Conservation (phyloP, 768 basidiomycete species). For the Cystoderma amianthinum region DNA sequence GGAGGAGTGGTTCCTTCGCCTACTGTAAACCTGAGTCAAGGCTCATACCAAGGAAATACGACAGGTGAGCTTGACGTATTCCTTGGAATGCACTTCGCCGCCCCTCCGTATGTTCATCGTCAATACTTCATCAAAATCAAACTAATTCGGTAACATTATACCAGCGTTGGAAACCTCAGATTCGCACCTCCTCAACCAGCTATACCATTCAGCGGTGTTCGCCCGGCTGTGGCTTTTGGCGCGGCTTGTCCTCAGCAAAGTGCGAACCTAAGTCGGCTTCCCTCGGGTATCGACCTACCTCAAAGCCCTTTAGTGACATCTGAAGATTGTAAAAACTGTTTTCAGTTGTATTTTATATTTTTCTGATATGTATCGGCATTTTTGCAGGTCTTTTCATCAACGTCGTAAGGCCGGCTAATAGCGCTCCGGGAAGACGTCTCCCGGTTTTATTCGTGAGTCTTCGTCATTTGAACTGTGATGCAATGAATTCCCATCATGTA, state of each 20-base stretch:
- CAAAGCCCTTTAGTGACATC: not conserved
- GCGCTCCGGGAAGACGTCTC: constrained; percentile 17
- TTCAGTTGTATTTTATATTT: constrained; percentile 10
- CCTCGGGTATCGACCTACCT: not conserved
- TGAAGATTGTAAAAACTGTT: constrained; percentile 1
- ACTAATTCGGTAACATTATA: not conserved
- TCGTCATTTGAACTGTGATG: constrained; percentile 9
- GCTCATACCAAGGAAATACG: constrained; percentile 10
- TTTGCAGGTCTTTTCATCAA: constrained; percentile 32
- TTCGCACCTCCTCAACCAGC: constrained; percentile 25
- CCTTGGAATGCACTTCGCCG: no score
- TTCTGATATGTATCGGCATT: not conserved
- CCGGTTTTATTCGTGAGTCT: constrained; percentile 33
- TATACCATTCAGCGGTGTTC: no score
- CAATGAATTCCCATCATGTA: constrained; percentile 3
- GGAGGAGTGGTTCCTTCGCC: no score
- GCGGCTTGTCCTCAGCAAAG: constrained; percentile 32
- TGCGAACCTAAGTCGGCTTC: not conserved
- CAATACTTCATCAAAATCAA: constrained; percentile 21
- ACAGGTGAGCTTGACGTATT: constrained; percentile 12
- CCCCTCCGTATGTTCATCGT: constrained; percentile 32
- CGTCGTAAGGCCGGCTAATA: constrained; percentile 24
- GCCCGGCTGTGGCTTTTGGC: constrained; percentile 26
- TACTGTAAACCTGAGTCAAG: constrained; percentile 1
- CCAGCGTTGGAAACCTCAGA: constrained; percentile 24